A percentile compares a stretch with the other conserved stretches of the same genome.
These are phyloP conservation scores for Daldinia bambusicola DNA, from an alignment of 495 filamentous ascomycete genomes.

Conservation along the genomic window DNA sequence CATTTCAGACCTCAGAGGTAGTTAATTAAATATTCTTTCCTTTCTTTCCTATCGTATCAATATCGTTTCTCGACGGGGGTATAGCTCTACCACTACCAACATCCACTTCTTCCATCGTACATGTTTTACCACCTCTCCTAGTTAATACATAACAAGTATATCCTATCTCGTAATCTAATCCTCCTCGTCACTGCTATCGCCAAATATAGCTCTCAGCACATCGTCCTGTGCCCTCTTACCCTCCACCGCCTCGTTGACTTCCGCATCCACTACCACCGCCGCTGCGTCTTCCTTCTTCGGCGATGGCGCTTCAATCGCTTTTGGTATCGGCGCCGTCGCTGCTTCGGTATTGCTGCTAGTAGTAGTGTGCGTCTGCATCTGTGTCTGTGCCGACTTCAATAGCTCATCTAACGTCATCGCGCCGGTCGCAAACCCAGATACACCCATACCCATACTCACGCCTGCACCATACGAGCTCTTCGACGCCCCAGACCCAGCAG, in stretches of 20 bases:
- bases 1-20: not conserved
- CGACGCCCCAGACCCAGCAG: constrained; percentile 27
- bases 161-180: constrained; percentile 29
- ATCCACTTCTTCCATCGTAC: too few relatives aligned
- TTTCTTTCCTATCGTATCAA: too few relatives aligned
- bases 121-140: too few relatives aligned
- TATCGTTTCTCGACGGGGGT: constrained; percentile 1
- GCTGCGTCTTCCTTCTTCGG: constrained; percentile 15
- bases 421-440: constrained; percentile 47
- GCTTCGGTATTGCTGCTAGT: not conserved
- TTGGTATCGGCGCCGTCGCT: not conserved
- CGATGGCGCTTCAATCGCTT: constrained; percentile 20
- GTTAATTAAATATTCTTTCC: not conserved
- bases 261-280: constrained; percentile 68
- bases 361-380: not conserved
- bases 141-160: not conserved
- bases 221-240: constrained; percentile 82
- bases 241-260: constrained; percentile 88
- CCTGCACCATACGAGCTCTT: constrained; percentile 43
- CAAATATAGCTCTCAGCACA: constrained; percentile 95
- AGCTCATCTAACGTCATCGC: constrained; percentile 65
- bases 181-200: constrained; percentile 83
- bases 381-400: constrained; percentile 56
- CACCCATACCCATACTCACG: constrained; percentile 26
- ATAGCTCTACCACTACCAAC: not conserved